Conservation (phyloP, 192 early-diverging fungal genomes). For the Dimargaris cristalligena region DNA sequence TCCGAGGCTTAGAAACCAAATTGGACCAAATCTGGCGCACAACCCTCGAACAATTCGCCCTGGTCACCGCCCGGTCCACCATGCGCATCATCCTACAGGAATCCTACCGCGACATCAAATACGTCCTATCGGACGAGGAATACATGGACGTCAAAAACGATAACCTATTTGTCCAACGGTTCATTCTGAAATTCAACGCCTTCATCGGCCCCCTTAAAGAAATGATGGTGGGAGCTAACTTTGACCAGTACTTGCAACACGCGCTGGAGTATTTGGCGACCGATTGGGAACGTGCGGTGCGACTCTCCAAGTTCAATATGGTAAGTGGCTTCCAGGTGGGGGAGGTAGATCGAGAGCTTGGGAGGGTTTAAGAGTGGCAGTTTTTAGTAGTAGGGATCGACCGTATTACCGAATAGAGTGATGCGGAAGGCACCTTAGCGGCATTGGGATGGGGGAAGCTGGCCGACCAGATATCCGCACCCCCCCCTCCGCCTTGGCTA, state of each 20-base stretch:
- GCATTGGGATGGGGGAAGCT: too few species aligned
- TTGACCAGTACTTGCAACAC: constrained; percentile 37
- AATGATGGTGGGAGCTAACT: constrained; percentile 50
- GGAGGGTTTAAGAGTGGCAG: too few species aligned
- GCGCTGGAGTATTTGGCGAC: constrained; percentile 51
- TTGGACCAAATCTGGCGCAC: constrained; percentile 33
- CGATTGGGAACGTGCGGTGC: constrained; percentile 77
- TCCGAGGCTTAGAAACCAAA: constrained; percentile 12
- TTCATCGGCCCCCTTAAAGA: constrained; percentile 26
- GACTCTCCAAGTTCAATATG: constrained; percentile 78
- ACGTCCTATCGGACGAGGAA: constrained; percentile 83
- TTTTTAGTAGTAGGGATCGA: too few species aligned
- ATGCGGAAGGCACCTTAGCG: too few species aligned
- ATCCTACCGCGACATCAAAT: constrained; percentile 70
- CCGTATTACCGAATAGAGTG: too few species aligned
- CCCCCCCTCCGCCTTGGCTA: too few species aligned
- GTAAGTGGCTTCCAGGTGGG: constrained; percentile 16
- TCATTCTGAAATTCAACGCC: constrained; percentile 46
- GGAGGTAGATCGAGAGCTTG: too few species aligned
- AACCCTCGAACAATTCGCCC: constrained; percentile 64
- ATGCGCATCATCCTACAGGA: constrained; percentile 64
- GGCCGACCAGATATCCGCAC: too few species aligned
- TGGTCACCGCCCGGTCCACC: constrained; percentile 59
- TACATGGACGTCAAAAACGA: constrained; percentile 65
- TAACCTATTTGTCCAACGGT: constrained; percentile 69